Evolutionary conservation across 805 yeast species (phyloP).

Genomic region (Kodamaea neixiangensis): DNA sequence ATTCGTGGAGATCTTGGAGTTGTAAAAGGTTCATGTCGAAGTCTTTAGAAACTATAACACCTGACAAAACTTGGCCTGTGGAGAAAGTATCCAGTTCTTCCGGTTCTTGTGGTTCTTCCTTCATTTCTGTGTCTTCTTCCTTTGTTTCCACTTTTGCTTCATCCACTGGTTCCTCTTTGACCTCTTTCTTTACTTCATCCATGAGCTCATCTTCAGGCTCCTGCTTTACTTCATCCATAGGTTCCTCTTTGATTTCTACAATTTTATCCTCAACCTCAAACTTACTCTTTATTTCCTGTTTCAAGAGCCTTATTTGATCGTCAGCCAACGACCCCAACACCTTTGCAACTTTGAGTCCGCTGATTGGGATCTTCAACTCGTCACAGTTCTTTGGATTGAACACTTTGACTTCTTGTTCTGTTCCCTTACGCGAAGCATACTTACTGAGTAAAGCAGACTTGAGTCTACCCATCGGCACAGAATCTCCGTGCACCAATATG

Average conservation of each 20-base stretch:
- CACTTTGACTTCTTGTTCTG: constrained; percentile 87
- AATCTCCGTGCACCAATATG: constrained; percentile 94
- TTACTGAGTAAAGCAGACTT: constrained; percentile 90
- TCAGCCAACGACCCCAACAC: constrained; percentile 58
- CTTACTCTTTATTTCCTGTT: constrained; percentile 58
- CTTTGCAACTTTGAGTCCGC: constrained; percentile 82
- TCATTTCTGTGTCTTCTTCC: background rate
- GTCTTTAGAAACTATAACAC: constrained; percentile 88
- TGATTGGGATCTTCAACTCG: constrained; percentile 70
- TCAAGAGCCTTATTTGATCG: constrained; percentile 33
- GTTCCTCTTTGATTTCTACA: constrained; percentile 26
- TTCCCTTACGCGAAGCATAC: constrained; percentile 76
- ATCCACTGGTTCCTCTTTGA: constrained; percentile 2
- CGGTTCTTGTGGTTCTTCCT: constrained; percentile 11
- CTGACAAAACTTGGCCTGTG: constrained; percentile 53
- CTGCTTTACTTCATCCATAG: constrained; percentile 3
- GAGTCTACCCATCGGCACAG: constrained; percentile 97
- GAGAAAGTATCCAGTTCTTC: constrained; percentile 11
- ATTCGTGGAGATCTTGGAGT: constrained; percentile 85
- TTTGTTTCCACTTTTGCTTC: constrained; percentile 1
- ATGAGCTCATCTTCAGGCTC: constrained; percentile 8
- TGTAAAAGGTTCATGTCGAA: constrained; percentile 83
- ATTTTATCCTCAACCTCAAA: constrained; percentile 45
- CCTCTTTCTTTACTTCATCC: constrained; percentile 2
- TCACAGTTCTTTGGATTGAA: constrained; percentile 93